Evolutionary conservation across 257 asterid genomes (phyloP), one percentile per base, ranked within the genome.

Genomic region (Lavandula angustifolia): DNA sequence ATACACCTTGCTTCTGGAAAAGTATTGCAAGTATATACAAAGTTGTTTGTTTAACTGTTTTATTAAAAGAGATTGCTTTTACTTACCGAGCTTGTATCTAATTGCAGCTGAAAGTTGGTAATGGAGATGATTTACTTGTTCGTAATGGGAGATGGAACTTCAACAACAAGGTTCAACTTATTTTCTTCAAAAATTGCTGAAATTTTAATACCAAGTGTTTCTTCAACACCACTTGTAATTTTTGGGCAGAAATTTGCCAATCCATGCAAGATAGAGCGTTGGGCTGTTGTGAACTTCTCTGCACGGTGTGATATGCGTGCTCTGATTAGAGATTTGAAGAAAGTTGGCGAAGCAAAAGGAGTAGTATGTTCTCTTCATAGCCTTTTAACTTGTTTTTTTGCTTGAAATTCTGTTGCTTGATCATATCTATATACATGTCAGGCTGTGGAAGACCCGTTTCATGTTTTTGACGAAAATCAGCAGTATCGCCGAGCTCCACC

Each of bases 91-190:
- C 7, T 46, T 60, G 22, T 33, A 17, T 71, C 5, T 17, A 29
- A 18, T 70, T 82, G 67, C 85, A 91, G 98, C 74, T 91, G 69
- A 92, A 92, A 75, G 88, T 84, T 0, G 96, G 89, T 3, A 86
- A 88, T 76, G 95, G 95, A 38, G 96, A 85, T 42, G 98, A 88
- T 56, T 63, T 92, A 59, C 82, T 74, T 70, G 73, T 94, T 29
- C 79, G 96, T 4, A 92, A 88, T 64, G 98, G 98, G 2, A 59
- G 98, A 27, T 92, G 98, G 98, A 92, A 92, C 33, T 86, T 92
- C 11, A 88, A 84, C 17, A 78, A 92, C 43, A 92, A 92, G 96
- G 98, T 58, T 9, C 42, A 2, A 43, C 27, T 47, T 44, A 16
- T 73, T 14, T 60, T 62, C 6, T 49, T 34, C 32, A 49, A n/a